A percentile compares a stretch with the other conserved stretches of the same genome.
phyloP scores from a whole-genome alignment of 768 basidiomycete species.

The Peribolospora kevripleyi region DNA sequence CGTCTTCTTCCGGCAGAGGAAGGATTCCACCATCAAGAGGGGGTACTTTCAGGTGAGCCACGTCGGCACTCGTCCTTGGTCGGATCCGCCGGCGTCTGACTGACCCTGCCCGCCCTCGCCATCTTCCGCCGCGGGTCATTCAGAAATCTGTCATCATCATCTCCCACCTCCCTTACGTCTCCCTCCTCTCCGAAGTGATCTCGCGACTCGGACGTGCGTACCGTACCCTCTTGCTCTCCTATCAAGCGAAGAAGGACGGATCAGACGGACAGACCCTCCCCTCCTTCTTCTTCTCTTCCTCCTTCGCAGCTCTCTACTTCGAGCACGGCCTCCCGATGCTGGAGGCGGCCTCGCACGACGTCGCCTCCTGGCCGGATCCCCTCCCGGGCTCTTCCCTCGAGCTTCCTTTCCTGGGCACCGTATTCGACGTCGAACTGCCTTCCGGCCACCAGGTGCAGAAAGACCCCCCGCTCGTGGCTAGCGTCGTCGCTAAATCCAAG shows the following conservation, averaged over 20 bases:
- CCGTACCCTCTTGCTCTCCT: too few species aligned
- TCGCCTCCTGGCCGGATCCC: conserved; percentile 61
- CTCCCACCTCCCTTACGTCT: too few species aligned
- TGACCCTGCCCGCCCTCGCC: too few species aligned
- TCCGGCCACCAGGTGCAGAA: conserved; percentile 36
- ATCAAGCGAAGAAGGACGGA: too few species aligned
- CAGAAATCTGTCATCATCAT: too few species aligned
- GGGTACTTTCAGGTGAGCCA: conserved; percentile 34
- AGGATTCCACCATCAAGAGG: conserved; percentile 40
- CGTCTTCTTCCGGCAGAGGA: conserved; percentile 47
- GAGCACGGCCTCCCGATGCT: conserved; percentile 53
- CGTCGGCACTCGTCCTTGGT: too few species aligned
- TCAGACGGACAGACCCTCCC: too few species aligned
- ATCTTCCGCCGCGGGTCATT: too few species aligned
- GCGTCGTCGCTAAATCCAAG: not conserved
- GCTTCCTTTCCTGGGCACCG: conserved; percentile 58
- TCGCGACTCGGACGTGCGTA: too few species aligned
- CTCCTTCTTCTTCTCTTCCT: too few species aligned
- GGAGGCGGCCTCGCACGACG: conserved; percentile 64
- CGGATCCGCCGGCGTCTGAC: too few species aligned
- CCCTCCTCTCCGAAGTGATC: too few species aligned
- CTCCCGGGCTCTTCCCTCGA: conserved; percentile 40
- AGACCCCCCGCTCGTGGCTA: not conserved
- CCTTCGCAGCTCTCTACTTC: conserved; percentile 23
- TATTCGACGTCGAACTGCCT: conserved; percentile 49